Conservation (phyloP, 768 basidiomycete species). For the Pleurotus ostreatus region DNA sequence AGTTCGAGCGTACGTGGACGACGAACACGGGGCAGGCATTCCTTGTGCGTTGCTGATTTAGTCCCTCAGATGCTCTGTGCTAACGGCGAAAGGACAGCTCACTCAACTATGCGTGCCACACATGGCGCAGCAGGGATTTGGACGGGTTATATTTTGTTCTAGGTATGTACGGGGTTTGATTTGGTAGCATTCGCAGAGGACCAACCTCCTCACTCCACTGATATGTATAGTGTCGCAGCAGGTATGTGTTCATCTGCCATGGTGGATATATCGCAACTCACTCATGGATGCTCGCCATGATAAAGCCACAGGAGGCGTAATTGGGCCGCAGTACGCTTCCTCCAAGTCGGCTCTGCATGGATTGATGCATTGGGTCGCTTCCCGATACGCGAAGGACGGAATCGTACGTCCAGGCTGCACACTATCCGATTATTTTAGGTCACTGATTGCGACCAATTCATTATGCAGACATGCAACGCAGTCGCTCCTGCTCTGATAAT, state of each 20-base stretch:
- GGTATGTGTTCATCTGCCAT: constrained; percentile 17
- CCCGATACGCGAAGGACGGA: constrained; percentile 44
- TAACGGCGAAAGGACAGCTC: constrained; percentile 25
- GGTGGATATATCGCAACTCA: background rate
- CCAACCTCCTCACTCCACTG: too few relatives aligned
- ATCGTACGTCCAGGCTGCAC: constrained; percentile 29
- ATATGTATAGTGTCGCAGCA: constrained; percentile 37
- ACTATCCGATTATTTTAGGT: background rate
- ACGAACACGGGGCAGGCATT: constrained; percentile 43
- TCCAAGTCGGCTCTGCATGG: constrained; percentile 54
- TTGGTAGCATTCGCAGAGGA: background rate
- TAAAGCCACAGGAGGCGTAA: constrained; percentile 44
- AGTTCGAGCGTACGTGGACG: constrained; percentile 45
- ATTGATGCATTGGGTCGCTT: constrained; percentile 51
- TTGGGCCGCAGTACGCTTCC: constrained; percentile 55
- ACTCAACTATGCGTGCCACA: constrained; percentile 47
- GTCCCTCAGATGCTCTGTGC: background rate
- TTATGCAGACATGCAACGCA: constrained; percentile 42
- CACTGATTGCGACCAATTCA: too few relatives aligned
- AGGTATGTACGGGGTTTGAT: constrained; percentile 25
- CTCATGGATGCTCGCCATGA: background rate
- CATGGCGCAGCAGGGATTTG: constrained; percentile 46
- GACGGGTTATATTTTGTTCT: constrained; percentile 48
- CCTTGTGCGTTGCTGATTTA: background rate
- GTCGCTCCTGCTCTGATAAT: constrained; percentile 49